Base-by-base conservation (phyloP, 2,329 filamentous ascomycete genomes). In the Rhinocladiella similis region DNA sequence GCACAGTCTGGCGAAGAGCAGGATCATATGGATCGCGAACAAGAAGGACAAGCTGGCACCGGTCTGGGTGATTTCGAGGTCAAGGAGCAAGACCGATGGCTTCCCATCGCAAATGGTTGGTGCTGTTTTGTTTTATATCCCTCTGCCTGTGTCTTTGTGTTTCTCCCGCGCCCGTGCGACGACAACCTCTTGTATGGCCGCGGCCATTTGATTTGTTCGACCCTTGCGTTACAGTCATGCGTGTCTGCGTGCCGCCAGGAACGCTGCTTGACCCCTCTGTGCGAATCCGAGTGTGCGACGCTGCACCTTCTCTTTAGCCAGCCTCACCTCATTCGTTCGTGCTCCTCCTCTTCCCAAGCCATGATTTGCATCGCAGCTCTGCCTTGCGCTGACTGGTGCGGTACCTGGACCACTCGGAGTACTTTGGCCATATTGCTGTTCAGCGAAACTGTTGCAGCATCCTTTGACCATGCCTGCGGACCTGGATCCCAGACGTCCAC, bases 51-150 rank as follows among this genome's bases (percentile, higher is more conserved):
- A 86, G 88, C 91, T 80, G 81, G 82, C 74, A 83, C 83, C 75
- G 87, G 83, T 74, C 82, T 88, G 77, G 86, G 91, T 77, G 93
- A 97, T 80, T 96, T 97, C 75, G 93, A 97, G 79, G 93, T 97
- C 77, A 97, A 97, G 83, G 94, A 99, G 79, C 94, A 99, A 79
- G 94, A 99, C 79, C 83, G 94, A 83, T 99, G 94, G 94, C 85
- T 99, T 75, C 94, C 94, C 74, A 99, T 99, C 84, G 94, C 94
- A 80, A 99, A 99, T 91, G 94, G 94, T 99, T 84, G 84, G 94
- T 94, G 18, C 77, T 65, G 62, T 67, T 41, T 41, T 13, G 3
- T 16, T 41, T 41, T 19, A 16, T 66, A 69, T 66, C 68, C 66
- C 35, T 50, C 14, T 50, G n/a, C 38, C 41, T 46, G 68, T 71